Conservation (phyloP, 768 basidiomycete genomes). For the Suillus spraguei region DNA sequence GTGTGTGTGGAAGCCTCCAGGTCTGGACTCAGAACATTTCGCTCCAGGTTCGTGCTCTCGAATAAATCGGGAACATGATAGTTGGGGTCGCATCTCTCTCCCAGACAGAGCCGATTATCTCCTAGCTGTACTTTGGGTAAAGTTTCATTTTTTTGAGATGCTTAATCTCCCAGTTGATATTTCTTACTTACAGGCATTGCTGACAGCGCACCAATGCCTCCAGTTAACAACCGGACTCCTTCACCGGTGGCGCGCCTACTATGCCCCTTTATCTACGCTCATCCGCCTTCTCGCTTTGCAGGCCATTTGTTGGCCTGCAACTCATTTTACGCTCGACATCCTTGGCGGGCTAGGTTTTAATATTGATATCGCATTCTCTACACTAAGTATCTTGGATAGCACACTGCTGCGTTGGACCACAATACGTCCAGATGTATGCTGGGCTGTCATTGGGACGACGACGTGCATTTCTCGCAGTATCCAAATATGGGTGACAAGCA, state of each 20-base stretch:
- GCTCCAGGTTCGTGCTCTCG: conserved; percentile 13
- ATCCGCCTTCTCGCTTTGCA: conserved; percentile 92
- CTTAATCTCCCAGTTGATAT: background rate
- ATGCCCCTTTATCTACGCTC: conserved; percentile 83
- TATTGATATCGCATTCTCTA: conserved; percentile 6
- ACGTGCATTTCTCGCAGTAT: conserved; percentile 82
- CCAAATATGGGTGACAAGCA: conserved; percentile 96
- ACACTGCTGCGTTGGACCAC: conserved; percentile 44
- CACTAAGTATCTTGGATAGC: conserved; percentile 24
- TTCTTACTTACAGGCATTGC: conserved; percentile 56
- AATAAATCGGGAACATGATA: background rate
- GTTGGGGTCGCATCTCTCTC: conserved; percentile 36
- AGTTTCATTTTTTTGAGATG: conserved; percentile 18
- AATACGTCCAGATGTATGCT: conserved; percentile 78
- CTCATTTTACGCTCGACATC: conserved; percentile 78
- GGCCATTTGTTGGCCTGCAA: conserved; percentile 96
- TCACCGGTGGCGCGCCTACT: conserved; percentile 89
- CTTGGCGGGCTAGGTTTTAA: conserved; percentile 47
- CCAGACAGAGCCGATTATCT: conserved; percentile 66
- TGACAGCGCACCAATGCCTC: conserved; percentile 91
- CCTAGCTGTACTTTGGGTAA: conserved; percentile 73
- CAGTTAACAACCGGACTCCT: conserved; percentile 86
- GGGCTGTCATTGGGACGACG: conserved; percentile 89
- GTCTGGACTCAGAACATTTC: conserved; percentile 12
- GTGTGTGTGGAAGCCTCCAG: conserved; percentile 51